Conservation (phyloP, 768 basidiomycete species). For the Xerocomus brunneocitrinus region DNA sequence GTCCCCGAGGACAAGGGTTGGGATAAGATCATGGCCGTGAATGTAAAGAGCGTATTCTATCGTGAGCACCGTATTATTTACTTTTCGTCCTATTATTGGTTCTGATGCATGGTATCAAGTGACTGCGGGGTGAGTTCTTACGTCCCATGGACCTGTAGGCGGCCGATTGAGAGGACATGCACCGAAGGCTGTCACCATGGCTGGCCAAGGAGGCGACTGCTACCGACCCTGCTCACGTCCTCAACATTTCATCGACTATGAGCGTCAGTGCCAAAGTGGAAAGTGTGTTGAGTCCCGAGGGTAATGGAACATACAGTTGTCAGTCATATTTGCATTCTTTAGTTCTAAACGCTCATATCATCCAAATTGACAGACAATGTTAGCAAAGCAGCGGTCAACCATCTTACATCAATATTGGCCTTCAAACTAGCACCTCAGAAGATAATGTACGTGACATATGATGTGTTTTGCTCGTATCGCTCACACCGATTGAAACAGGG, state of each 20-base stretch:
- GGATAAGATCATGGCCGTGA: constrained; percentile 79
- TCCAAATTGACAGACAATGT: constrained; percentile 51
- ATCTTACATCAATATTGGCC: constrained; percentile 70
- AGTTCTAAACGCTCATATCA: not conserved
- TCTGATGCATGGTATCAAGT: constrained; percentile 29
- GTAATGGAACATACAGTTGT: constrained; percentile 78
- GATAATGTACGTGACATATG: constrained; percentile 55
- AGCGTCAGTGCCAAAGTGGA: constrained; percentile 52
- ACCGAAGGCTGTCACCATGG: constrained; percentile 37
- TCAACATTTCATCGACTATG: constrained; percentile 77
- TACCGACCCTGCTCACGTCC: constrained; percentile 65
- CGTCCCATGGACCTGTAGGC: not conserved
- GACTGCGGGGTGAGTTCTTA: constrained; percentile 37
- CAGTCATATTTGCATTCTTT: constrained; percentile 27
- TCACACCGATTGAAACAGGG: constrained; percentile 37
- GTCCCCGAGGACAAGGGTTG: constrained; percentile 82
- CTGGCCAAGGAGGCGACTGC: constrained; percentile 62
- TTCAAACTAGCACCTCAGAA: constrained; percentile 53
- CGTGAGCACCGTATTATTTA: constrained; percentile 38
- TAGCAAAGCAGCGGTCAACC: constrained; percentile 86
- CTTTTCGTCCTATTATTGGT: not conserved
- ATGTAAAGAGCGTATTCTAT: constrained; percentile 84
- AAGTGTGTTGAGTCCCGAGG: constrained; percentile 43
- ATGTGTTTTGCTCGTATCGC: not conserved
- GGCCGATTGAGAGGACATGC: not conserved